A percentile compares a stretch with the other conserved stretches of the same genome.
Evolutionary conservation across 1,284 basidiomycete genomes (phyloP).

Genomic region (Papiliotrema terrestris): DNA sequence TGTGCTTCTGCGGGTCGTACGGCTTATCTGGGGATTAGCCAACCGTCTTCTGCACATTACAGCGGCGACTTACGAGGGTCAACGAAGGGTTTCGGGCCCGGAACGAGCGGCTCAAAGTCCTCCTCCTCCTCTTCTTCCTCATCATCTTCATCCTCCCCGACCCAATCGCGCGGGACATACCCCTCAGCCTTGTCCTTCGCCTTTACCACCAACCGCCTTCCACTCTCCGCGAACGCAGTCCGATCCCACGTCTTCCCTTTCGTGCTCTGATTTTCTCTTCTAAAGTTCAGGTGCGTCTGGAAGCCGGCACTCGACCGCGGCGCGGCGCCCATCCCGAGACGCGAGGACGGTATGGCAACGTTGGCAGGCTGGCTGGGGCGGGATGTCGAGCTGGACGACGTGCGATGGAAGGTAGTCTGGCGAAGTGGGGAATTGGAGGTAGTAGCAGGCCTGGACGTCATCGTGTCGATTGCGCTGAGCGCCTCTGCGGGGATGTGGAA

Average conservation of each 20-base stretch:
- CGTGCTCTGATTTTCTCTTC: slow-evolving; percentile 36
- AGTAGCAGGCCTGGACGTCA: background rate
- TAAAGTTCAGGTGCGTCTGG: slow-evolving; percentile 46
- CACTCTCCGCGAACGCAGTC: slow-evolving; percentile 73
- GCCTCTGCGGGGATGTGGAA: slow-evolving; percentile 14
- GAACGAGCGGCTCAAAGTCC: slow-evolving; percentile 65
- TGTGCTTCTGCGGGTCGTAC: slow-evolving; percentile 65
- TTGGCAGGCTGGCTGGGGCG: too few species aligned
- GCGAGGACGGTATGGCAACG: slow-evolving; percentile 9
- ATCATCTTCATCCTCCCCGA: slow-evolving; percentile 38
- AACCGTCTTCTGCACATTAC: background rate
- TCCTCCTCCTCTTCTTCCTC: slow-evolving; percentile 51
- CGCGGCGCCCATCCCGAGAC: slow-evolving; percentile 10
- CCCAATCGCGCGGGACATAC: slow-evolving; percentile 17
- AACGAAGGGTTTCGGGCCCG: slow-evolving; percentile 72
- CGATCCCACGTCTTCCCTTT: slow-evolving; percentile 76
- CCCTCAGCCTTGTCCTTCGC: slow-evolving; percentile 26
- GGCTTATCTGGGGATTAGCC: slow-evolving; percentile 19
- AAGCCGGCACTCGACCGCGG: slow-evolving; percentile 13
- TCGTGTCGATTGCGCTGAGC: slow-evolving; percentile 18
- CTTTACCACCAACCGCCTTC: slow-evolving; percentile 55
- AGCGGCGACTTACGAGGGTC: slow-evolving; percentile 36
- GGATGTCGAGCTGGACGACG: background rate
- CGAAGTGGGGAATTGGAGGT: background rate
- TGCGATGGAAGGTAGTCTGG: background rate